Base-by-base conservation (phyloP, 345 rosid genomes). In the Ceriops zippeliana region DNA sequence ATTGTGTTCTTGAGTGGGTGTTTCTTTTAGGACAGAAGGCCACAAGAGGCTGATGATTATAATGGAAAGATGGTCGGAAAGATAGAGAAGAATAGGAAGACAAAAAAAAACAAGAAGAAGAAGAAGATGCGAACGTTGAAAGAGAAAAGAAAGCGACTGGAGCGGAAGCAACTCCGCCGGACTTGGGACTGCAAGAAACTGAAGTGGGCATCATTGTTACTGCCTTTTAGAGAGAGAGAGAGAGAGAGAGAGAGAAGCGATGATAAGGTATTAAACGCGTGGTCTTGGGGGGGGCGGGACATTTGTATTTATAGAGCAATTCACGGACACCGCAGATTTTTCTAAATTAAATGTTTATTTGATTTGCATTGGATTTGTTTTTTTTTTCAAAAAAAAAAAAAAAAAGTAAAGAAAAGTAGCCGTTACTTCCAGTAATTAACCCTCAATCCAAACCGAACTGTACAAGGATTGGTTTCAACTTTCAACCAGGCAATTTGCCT, bases 251-350 rank as follows among this genome's bases (percentile, higher is more conserved):
- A 20, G 28, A 7, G 51, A 13, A 19, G 20, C 11, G 21, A 8
- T 7, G 31, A 59, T 59, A n/a, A 30, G 60, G 11, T 61, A 34
- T 15, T 47, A 53, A 72, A 69, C 9, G 37, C 9, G 9, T 7
- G 2, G 37, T 9, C 37, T 34, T 7, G 10, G 37, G 9, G 37
- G 8, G 1, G 26, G 26, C 1, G 26, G 30, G 3, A 2, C 24
- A 2, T 28, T 28, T 28, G 2, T 32, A 32, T 5, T 32, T 32
- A 32, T 32, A 32, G 7, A 7, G 9, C 37, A 73, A 77, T 72
- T 61, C 75, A 73, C 73, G 52, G 80, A 57, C 78, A 77, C 85
- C 87, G 77, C 77, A 71, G 3, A 31, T 31, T 73, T 52, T 47
- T 24, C 9, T 15, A 16, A 7, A 42, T 1, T 10, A 10, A 38